These are phyloP conservation scores for Penstemon eatonii DNA, from an alignment of 257 asterid species.

Conservation along the genomic window DNA sequence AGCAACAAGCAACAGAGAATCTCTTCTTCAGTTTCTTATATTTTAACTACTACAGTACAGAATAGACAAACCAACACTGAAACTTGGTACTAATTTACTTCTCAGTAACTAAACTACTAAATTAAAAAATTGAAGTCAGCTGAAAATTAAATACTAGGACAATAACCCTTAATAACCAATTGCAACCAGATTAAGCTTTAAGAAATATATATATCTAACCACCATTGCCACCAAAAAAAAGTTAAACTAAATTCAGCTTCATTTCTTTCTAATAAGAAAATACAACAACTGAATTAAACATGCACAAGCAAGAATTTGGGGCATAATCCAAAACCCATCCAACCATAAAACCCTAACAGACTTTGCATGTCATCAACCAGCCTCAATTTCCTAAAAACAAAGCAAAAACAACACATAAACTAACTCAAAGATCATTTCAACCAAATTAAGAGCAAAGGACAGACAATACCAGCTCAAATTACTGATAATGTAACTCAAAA, in stretches of 20 bases:
- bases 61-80: neutral
- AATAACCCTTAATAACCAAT: constrained; percentile 19
- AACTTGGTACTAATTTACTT: neutral
- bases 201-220: constrained; percentile 14
- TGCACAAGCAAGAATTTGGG: constrained; percentile 42
- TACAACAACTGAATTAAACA: constrained; percentile 33
- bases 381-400: constrained; percentile 23
- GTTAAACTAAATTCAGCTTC: constrained; percentile 26
- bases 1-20: neutral
- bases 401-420: constrained; percentile 25
- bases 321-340: constrained; percentile 30
- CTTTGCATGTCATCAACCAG: constrained; percentile 50
- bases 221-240: constrained; percentile 27
- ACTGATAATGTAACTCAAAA: constrained; percentile 33
- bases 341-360: constrained; percentile 30
- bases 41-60: too few species aligned
- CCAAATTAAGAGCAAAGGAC: constrained; percentile 31
- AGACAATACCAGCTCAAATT: constrained; percentile 33
- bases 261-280: constrained; percentile 16
- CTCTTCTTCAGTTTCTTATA: neutral
- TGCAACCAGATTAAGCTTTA: constrained; percentile 23
- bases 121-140: neutral
- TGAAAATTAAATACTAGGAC: neutral
- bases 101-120: neutral
- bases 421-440: constrained; percentile 34